Evolutionary conservation across 345 rosid genomes (phyloP), one percentile per base, ranked within the genome.

Genomic region (Hevea brasiliensis): DNA sequence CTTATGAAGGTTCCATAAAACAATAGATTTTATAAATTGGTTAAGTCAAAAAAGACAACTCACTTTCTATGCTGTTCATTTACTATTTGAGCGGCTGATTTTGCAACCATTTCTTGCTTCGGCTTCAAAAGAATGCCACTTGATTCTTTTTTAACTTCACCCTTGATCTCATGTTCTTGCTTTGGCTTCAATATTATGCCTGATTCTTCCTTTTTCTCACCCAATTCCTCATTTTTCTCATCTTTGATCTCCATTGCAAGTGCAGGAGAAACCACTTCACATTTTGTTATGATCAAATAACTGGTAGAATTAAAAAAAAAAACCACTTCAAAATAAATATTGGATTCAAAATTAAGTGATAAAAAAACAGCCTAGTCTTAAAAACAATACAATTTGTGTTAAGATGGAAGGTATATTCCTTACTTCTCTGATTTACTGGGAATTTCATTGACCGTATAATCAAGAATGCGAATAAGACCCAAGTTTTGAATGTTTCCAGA

Each of bases 81-180:
- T 3, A 92, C 84, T 23, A 92, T 94, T 81, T 94, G 98, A 68
- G 95, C 91, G 23, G 92, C 98, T 5, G 98, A 94, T 70, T 90
- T 90, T 0, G 94, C 32, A 54, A 86, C 85, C 51, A 71, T 74
- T 57, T 85, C 91, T 70, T 89, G 90, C 82, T 90, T 94, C 0
- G 97, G 89, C 74, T 87, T 90, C 84, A 94, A 76, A 8, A 79
- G 41, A 41, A 92, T 74, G 13, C 88, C 92, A 54, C 50, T 11
- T 20, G 68, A 77, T 26, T 76, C 83, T 0, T 76, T 18, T 37
- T 74, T 86, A 3, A 50, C 79, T 61, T 78, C 89, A 42, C 20
- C 73, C 3, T 70, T 68, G 12, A 61, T 37, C 60, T 82, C 85
- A 59, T 48, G 63, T 6, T 85, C 91, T 26, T 72, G 83, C 65